Conservation (phyloP, 2,329 filamentous ascomycete species). For the Botryotinia narcissicola region DNA sequence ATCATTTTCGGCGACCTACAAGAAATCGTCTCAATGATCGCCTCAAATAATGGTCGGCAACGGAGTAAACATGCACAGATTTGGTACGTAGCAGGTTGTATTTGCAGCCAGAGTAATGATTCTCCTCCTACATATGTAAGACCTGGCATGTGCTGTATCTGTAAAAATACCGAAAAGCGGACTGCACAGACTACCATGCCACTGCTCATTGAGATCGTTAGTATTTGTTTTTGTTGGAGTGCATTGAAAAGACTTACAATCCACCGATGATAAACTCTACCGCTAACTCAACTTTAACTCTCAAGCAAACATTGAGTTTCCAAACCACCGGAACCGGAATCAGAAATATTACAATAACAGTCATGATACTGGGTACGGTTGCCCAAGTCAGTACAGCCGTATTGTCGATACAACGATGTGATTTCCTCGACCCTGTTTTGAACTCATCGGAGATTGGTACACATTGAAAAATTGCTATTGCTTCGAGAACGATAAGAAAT, state of each 20-base stretch:
- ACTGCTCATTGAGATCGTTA: no score
- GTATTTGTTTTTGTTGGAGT: rapidly evolving
- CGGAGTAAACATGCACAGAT: neutral
- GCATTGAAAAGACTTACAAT: no score
- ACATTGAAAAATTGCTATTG: neutral
- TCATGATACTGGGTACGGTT: neutral
- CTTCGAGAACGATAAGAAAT: neutral
- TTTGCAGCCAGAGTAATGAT: neutral
- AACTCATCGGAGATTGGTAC: neutral
- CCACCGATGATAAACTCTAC: neutral
- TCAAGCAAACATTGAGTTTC: neutral
- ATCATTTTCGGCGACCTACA: neutral
- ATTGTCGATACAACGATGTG: neutral
- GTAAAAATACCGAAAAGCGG: no score
- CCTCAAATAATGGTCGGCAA: neutral
- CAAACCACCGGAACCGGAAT: neutral
- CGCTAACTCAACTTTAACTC: neutral
- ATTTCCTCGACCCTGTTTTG: neutral
- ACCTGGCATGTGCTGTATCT: no score
- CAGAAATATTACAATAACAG: neutral
- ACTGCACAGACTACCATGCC: no score
- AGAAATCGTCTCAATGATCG: neutral
- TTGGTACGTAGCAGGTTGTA: neutral
- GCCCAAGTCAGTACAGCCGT: neutral
- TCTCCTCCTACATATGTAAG: neutral